Evolutionary conservation across 1,284 basidiomycete genomes (phyloP).

Genomic region (Austroboletus olivaceoglutinosus): DNA sequence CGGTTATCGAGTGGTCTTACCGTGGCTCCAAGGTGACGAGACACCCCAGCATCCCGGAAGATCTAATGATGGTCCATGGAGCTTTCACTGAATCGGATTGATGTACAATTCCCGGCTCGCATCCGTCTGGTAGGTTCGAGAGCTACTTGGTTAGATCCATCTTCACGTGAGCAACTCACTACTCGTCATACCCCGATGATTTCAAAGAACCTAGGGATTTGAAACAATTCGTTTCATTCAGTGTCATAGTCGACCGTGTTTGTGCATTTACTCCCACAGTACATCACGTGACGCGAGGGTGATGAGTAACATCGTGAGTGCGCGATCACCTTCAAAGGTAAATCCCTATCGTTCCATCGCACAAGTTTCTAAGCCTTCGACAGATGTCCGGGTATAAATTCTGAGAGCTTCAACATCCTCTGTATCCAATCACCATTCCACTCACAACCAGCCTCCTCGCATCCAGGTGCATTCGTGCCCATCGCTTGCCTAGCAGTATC

Average conservation of each 20-base stretch:
- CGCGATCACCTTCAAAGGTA: constrained; percentile 23
- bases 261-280: background rate
- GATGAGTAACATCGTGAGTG: constrained; percentile 23
- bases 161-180: too few species aligned
- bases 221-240: background rate
- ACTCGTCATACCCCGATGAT: too few species aligned
- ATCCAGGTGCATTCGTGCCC: constrained; percentile 8
- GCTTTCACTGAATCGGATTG: too few species aligned
- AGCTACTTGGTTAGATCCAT: too few species aligned
- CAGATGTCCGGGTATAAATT: constrained; percentile 19
- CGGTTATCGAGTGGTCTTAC: too few species aligned
- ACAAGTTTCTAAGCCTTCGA: constrained; percentile 1
- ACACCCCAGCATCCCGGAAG: too few species aligned
- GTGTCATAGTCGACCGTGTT: too few species aligned
- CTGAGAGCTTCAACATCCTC: background rate
- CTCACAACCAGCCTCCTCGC: background rate
- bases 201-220: too few species aligned
- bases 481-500: background rate
- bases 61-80: too few species aligned
- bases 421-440: constrained; percentile 6
- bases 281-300: background rate
- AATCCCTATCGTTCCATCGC: constrained; percentile 13
- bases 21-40: too few species aligned
- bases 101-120: too few species aligned
- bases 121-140: too few species aligned